Evolutionary conservation across 352 stramenopile species (phyloP).

Genomic region (Globisporangium nodosum): DNA sequence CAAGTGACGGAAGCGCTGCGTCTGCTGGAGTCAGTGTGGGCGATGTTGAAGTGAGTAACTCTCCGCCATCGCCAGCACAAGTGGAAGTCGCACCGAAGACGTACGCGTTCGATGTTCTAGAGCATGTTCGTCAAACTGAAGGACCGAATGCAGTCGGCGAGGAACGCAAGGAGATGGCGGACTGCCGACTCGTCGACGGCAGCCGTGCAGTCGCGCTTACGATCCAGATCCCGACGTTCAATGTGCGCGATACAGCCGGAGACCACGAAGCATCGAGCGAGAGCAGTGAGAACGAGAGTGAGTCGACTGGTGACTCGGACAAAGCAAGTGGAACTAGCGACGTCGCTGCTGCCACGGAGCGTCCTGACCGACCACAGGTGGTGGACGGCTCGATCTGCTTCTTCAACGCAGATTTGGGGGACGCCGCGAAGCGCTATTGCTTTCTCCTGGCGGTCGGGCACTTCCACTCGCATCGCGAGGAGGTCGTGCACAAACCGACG

Average conservation of each 20-base stretch:
- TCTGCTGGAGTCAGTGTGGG: slow-evolving; percentile 6
- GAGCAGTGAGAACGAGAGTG: neutral
- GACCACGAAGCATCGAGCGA: slow-evolving; percentile 4
- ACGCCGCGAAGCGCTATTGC: slow-evolving; percentile 61
- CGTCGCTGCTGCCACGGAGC: neutral
- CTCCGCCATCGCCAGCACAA: neutral
- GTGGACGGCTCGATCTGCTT: slow-evolving; percentile 64
- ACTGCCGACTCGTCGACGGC: slow-evolving; percentile 9
- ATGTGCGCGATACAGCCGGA: slow-evolving; percentile 1
- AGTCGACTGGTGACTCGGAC: neutral
- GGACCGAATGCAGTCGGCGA: neutral
- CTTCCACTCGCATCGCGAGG: slow-evolving; percentile 41
- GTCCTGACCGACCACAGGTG: slow-evolving; percentile 31
- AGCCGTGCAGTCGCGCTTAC: slow-evolving; percentile 13
- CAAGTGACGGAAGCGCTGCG: neutral
- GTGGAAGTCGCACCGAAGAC: slow-evolving; percentile 10
- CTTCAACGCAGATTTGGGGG: slow-evolving; percentile 42
- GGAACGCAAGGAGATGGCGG: neutral
- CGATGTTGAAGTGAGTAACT: neutral
- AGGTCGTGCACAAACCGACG: slow-evolving; percentile 39
- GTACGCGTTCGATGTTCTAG: slow-evolving; percentile 18
- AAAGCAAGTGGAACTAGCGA: neutral
- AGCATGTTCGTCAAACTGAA: slow-evolving; percentile 7
- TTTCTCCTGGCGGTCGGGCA: slow-evolving; percentile 55
- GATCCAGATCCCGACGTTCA: slow-evolving; percentile 17